Evolutionary conservation across 176 grass and related monocot genomes (phyloP).

Genomic region (Chrysopogon serrulatus): DNA sequence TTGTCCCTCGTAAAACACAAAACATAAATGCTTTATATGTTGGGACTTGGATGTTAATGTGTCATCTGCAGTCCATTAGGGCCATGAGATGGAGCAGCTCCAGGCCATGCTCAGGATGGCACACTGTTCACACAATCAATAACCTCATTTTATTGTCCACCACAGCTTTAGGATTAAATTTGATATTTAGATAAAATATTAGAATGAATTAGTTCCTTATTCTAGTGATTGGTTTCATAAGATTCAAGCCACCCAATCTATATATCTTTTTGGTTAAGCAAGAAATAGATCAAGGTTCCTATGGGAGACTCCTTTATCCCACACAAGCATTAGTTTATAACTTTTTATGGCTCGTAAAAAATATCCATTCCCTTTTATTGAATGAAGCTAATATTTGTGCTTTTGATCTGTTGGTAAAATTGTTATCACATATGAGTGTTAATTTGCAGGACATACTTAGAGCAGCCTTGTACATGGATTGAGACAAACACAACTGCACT

Average conservation of each 20-base stretch:
- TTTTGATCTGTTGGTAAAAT: constrained; percentile 22
- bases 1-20: background rate
- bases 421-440: constrained; percentile 7
- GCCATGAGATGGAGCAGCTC: background rate
- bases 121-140: background rate
- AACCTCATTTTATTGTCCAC: background rate
- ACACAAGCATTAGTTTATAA: background rate
- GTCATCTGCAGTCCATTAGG: background rate
- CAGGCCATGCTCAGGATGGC: background rate
- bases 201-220: background rate
- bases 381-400: background rate
- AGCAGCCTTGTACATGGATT: constrained; percentile 79
- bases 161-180: background rate
- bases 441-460: constrained; percentile 83
- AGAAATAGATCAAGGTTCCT: background rate
- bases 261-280: background rate
- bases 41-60: background rate
- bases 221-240: background rate
- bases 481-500: constrained; percentile 65
- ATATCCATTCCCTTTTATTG: background rate
- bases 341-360: background rate
- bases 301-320: background rate
- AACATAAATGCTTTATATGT: background rate
- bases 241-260: background rate
- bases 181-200: background rate